phyloP scores from a whole-genome alignment of 768 basidiomycete species.

The Strobilomyces dryophilus region DNA sequence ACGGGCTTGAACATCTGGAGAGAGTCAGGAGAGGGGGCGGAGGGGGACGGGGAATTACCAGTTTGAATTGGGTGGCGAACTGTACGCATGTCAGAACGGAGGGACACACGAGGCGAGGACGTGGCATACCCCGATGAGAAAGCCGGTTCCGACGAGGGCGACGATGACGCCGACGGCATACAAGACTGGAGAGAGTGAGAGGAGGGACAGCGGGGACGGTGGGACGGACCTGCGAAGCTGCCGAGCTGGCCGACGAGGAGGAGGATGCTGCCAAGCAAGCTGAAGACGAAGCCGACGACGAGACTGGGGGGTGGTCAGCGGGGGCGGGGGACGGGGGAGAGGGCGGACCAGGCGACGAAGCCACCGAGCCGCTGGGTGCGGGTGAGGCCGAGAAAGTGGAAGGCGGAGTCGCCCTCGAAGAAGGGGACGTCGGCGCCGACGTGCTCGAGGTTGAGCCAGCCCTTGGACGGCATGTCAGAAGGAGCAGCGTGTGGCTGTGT shows the following conservation, averaged over 20 bases:
- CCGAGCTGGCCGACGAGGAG: constrained; percentile 66
- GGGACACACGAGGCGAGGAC: neutral
- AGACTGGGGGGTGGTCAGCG: constrained; percentile 43
- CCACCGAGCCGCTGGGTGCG: constrained; percentile 82
- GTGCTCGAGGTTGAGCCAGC: constrained; percentile 87
- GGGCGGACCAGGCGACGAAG: constrained; percentile 71
- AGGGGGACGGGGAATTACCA: constrained; percentile 41
- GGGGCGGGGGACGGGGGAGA: neutral
- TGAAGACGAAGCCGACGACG: constrained; percentile 70
- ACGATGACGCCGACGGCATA: constrained; percentile 81
- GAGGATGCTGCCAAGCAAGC: constrained; percentile 73
- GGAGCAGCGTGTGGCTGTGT: constrained; percentile 9
- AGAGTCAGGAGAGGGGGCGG: neutral
- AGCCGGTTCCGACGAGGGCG: constrained; percentile 84
- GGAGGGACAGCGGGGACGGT: neutral
- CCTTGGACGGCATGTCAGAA: constrained; percentile 44
- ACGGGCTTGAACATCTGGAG: constrained; percentile 92
- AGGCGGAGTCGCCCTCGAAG: constrained; percentile 89
- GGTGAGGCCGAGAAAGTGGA: constrained; percentile 73
- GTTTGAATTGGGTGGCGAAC: constrained; percentile 79
- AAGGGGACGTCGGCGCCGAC: constrained; percentile 77
- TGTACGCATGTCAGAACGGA: constrained; percentile 26
- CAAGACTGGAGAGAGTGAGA: constrained; percentile 49
- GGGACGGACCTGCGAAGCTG: constrained; percentile 68
- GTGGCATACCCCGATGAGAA: constrained; percentile 79